Base-by-base conservation (phyloP, 352 stramenopile species). In the Phytophthora vignae region DNA sequence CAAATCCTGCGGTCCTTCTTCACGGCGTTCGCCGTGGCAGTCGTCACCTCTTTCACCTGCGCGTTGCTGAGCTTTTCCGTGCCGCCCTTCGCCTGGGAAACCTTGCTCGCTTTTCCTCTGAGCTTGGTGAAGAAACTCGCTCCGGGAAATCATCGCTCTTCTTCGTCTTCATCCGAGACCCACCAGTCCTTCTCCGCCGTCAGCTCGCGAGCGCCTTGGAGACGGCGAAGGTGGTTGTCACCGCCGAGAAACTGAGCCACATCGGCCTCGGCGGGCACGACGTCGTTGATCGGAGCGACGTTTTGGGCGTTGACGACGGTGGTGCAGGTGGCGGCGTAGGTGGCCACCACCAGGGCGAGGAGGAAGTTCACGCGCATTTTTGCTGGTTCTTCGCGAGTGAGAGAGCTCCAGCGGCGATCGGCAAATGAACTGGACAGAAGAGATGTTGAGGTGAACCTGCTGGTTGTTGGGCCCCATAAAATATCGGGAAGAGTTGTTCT, bases 1-100 rank as follows among this genome's bases (percentile, higher is more conserved):
- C 64, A 71, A 9, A 25, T 25, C 19, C 25, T 49, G n/a, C 48
- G 56, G 64, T 71, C 10, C 36, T 71, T 71, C 64, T 71, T 71
- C 10, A 66, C 56, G 7, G n/a, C 44, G 7, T 52, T 52, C 2
- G 44, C 44, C 22, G 44, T 52, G 3, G 25, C 56, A 14, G 3
- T 25, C 14, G 56, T 59, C 5, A 60, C 64, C 7, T 36, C 36
- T 17, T 29, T 56, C 29, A 71, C n/a, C 48, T 71, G 36, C 15
- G 15, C 8, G 8, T 56, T 38, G 29, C 5, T 56, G 22, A 71
- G 48, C 14, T 21, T 59, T 27, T 71, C 27, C 2, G 3, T 31
- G 4, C 27, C 27, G 27, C 27, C 27, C 27, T 31, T 31, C 27
- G 27, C 27, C 27, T 31, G 27, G 27, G 27, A 31, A 31, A 31